A percentile compares a stretch with the other conserved stretches of the same genome.
Evolutionary conservation across 495 filamentous ascomycete species (phyloP).

Genomic region (Tuber brumale): DNA sequence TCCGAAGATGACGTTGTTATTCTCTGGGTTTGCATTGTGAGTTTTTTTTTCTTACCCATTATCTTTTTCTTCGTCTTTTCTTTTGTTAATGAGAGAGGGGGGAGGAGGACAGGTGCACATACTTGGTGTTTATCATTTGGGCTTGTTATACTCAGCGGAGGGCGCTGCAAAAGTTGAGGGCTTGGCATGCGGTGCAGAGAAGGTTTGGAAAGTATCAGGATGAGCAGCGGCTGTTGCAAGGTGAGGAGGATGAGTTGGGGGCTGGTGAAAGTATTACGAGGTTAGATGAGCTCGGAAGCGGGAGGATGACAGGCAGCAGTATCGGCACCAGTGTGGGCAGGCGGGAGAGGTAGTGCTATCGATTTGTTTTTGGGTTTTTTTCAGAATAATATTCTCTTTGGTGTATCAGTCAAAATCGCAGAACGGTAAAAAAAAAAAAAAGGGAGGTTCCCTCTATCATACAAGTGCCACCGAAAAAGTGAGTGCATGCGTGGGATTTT

Average conservation of each 20-base stretch:
- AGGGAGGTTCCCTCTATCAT: neutral
- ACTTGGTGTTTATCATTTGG: neutral
- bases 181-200: neutral
- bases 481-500: too few species aligned
- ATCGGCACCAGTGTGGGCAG: neutral
- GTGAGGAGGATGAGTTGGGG: neutral
- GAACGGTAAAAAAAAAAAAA: neutral
- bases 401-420: neutral
- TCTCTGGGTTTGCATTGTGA: conserved; percentile 19
- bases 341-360: neutral
- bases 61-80: too few species aligned
- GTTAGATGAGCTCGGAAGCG: neutral
- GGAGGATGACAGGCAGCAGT: neutral
- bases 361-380: neutral
- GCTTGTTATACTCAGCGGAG: neutral
- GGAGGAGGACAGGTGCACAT: neutral
- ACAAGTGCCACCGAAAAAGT: too few species aligned
- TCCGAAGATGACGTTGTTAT: conserved; percentile 20
- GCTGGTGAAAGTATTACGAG: neutral
- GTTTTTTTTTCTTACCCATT: neutral
- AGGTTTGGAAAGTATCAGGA: neutral
- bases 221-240: neutral
- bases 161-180: neutral
- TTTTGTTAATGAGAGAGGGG: neutral
- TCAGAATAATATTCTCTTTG: neutral